Conservation (phyloP, 2,329 filamentous ascomycete species). For the Penicillium sp. region DNA sequence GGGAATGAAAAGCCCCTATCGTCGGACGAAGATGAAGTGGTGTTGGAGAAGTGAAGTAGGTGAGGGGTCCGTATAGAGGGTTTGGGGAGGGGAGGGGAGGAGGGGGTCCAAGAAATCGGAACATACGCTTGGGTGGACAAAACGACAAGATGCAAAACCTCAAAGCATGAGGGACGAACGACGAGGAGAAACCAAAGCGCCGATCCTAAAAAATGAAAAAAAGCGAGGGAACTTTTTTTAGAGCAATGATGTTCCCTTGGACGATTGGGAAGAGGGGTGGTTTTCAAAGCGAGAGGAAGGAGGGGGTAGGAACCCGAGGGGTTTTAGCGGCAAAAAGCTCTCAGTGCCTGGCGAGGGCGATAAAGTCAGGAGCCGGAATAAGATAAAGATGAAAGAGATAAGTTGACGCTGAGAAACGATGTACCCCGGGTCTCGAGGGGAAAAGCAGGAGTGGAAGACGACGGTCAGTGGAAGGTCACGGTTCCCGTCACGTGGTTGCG, state of each 20-base stretch:
- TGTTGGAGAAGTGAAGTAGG: background rate
- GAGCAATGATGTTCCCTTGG: constrained; percentile 10
- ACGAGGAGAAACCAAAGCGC: constrained; percentile 14
- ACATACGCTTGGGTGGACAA: constrained; percentile 28
- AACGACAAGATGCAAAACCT: constrained; percentile 23
- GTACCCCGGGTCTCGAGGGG: constrained; percentile 22
- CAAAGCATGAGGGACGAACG: constrained; percentile 23
- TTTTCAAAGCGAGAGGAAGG: constrained; percentile 23
- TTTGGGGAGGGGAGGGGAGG: constrained; percentile 9
- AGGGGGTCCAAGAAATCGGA: constrained; percentile 11
- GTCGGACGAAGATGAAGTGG: background rate
- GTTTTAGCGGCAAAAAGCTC: background rate
- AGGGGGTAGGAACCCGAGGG: constrained; percentile 15
- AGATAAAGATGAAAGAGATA: constrained; percentile 16
- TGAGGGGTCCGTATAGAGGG: background rate
- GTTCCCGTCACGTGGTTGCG: constrained; percentile 34
- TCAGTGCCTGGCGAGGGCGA: constrained; percentile 2
- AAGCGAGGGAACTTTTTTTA: constrained; percentile 15
- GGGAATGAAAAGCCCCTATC: background rate
- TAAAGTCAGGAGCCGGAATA: constrained; percentile 1
- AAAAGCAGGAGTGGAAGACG: constrained; percentile 24
- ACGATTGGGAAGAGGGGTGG: constrained; percentile 17
- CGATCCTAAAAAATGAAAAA: constrained; percentile 15
- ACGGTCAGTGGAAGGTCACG: constrained; percentile 23
- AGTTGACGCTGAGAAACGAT: constrained; percentile 13